Evolutionary conservation across 1,139 yeast genomes (phyloP).

Genomic region (Ashbya aceris): DNA sequence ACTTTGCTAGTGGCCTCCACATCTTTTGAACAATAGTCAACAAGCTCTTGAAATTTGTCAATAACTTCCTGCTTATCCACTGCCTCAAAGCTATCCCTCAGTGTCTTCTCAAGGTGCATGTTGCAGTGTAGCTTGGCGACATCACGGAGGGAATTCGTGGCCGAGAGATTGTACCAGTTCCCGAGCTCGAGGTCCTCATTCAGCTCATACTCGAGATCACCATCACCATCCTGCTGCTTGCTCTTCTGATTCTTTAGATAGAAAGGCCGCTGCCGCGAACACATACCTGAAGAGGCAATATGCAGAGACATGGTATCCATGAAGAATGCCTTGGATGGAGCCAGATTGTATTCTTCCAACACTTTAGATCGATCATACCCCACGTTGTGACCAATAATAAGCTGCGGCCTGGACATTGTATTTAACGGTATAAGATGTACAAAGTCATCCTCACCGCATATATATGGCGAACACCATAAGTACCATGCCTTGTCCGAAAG

Average conservation of each 20-base stretch:
- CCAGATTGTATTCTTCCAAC: conserved; percentile 68
- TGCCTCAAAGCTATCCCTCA: conserved; percentile 55
- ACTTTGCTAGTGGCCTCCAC: conserved; percentile 69
- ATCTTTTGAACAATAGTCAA: conserved; percentile 80
- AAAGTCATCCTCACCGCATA: conserved; percentile 44
- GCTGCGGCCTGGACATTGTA: conserved; percentile 37
- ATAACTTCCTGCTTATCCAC: conserved; percentile 46
- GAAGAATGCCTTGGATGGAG: conserved; percentile 62
- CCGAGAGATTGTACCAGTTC: conserved; percentile 74
- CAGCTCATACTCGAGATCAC: neutral
- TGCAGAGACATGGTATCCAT: conserved; percentile 92
- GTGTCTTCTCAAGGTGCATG: conserved; percentile 53
- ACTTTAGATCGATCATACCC: conserved; percentile 86
- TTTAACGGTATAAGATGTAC: conserved; percentile 72
- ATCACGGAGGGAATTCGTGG: conserved; percentile 72
- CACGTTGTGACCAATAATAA: conserved; percentile 83
- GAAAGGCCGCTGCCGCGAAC: conserved; percentile 78
- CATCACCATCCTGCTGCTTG: neutral
- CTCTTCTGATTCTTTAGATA: conserved; percentile 33
- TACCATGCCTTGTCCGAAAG: conserved; percentile 79
- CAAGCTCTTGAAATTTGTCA: conserved; percentile 49
- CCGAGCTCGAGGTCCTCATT: conserved; percentile 8
- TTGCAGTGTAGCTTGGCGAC: conserved; percentile 78
- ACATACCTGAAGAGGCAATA: conserved; percentile 84
- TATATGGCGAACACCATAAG: conserved; percentile 85